A percentile compares a stretch with the other conserved stretches of the same genome.
phyloP scores from a whole-genome alignment of 2,329 filamentous ascomycete species.

The Xylariaceae sp. region DNA sequence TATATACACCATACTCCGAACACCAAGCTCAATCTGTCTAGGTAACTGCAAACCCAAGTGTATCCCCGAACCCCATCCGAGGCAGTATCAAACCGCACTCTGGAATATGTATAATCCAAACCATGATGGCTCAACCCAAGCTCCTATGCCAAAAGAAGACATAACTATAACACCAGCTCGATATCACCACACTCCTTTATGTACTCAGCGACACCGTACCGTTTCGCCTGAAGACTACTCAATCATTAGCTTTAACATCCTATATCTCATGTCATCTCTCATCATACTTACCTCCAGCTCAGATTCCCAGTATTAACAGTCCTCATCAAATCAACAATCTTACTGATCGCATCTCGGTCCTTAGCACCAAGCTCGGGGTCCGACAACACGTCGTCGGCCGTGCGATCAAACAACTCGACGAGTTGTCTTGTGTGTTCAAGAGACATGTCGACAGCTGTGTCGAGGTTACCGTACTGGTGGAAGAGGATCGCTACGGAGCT shows the following conservation, averaged over 20 bases:
- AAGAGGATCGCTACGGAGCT: constrained; percentile 28
- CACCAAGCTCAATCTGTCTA: too few species aligned
- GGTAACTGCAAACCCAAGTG: too few species aligned
- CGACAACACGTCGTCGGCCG: constrained; percentile 17
- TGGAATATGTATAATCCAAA: too few species aligned
- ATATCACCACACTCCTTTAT: not conserved
- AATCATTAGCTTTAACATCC: not conserved
- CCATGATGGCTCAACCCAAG: too few species aligned
- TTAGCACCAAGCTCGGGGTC: constrained; percentile 6
- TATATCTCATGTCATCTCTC: not conserved
- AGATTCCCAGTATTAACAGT: constrained; percentile 26
- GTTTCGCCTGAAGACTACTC: not conserved
- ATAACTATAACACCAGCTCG: not conserved
- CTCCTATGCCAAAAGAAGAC: too few species aligned
- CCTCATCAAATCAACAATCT: constrained; percentile 19
- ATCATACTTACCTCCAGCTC: constrained; percentile 23
- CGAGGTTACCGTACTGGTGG: constrained; percentile 20
- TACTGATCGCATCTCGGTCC: constrained; percentile 13
- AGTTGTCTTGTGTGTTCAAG: constrained; percentile 20
- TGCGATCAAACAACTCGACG: constrained; percentile 21
- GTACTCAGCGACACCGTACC: not conserved
- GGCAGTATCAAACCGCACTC: too few species aligned
- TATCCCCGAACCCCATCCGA: too few species aligned
- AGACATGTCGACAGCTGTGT: constrained; percentile 25
- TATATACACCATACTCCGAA: too few species aligned